phyloP scores from a whole-genome alignment of 345 rosid species.

The Syzygium jambos region DNA sequence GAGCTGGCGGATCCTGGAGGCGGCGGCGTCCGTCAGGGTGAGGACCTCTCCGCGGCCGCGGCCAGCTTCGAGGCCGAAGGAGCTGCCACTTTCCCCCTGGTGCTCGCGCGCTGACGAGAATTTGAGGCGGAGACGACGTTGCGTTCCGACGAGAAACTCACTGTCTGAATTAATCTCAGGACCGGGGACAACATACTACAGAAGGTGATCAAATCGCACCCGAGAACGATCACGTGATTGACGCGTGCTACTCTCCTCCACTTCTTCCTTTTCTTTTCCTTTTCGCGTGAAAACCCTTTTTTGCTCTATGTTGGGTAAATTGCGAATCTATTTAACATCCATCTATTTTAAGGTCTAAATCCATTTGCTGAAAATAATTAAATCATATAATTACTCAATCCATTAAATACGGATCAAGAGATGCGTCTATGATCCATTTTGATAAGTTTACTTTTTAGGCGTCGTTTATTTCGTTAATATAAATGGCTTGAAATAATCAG shows the following conservation, averaged over 20 bases:
- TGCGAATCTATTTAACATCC: too few species aligned
- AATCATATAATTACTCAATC: too few species aligned
- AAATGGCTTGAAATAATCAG: accelerated
- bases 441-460: too few species aligned
- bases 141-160: neutral
- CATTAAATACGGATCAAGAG: too few species aligned
- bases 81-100: slow-evolving; percentile 5
- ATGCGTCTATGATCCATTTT: too few species aligned
- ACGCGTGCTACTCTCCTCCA: neutral
- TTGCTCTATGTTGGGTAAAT: too few species aligned
- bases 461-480: accelerated
- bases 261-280: neutral
- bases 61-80: slow-evolving; percentile 22
- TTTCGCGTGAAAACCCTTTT: neutral
- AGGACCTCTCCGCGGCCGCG: slow-evolving; percentile 49
- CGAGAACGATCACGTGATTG: neutral
- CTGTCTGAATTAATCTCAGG: neutral
- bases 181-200: too few species aligned
- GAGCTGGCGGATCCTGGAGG: slow-evolving; percentile 53
- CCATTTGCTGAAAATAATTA: too few species aligned
- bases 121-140: neutral
- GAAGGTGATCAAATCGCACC: neutral
- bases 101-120: neutral
- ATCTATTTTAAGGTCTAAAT: too few species aligned
- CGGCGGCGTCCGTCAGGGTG: slow-evolving; percentile 58